phyloP scores from a whole-genome alignment of 371 early-diverging fungal genomes.

The Phascolomyces articulosus region DNA sequence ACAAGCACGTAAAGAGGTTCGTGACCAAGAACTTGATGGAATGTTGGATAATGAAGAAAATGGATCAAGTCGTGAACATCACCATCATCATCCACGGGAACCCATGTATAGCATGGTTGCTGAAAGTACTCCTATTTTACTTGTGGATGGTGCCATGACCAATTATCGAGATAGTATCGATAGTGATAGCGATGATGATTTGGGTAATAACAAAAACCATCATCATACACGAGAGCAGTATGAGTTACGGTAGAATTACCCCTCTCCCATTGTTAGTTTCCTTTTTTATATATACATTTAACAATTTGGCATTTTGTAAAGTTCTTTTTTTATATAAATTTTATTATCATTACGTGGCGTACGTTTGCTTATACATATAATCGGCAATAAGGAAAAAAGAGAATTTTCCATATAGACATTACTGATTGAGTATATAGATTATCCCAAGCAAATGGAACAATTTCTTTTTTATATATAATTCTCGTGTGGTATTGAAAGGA shows the following conservation, averaged over 20 bases:
- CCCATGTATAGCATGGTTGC: constrained; percentile 48
- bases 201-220: not conserved
- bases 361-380: too few relatives aligned
- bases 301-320: too few relatives aligned
- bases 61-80: constrained; percentile 9
- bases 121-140: constrained; percentile 51
- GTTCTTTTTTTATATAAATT: too few relatives aligned
- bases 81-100: constrained; percentile 3
- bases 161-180: constrained; percentile 32
- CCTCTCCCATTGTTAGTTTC: too few relatives aligned
- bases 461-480: too few relatives aligned
- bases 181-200: constrained; percentile 3
- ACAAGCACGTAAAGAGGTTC: constrained; percentile 15
- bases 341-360: too few relatives aligned
- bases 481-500: too few relatives aligned
- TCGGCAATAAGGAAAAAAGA: too few relatives aligned
- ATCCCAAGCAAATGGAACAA: too few relatives aligned
- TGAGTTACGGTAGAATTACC: constrained; percentile 28
- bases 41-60: constrained; percentile 3
- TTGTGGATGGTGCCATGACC: constrained; percentile 41
- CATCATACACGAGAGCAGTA: constrained; percentile 16
- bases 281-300: too few relatives aligned
- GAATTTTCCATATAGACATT: too few relatives aligned
- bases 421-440: too few relatives aligned
- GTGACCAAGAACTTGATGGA: constrained; percentile 16